phyloP scores from a whole-genome alignment of 2,329 filamentous ascomycete species.

The Fusarium papillatum region DNA sequence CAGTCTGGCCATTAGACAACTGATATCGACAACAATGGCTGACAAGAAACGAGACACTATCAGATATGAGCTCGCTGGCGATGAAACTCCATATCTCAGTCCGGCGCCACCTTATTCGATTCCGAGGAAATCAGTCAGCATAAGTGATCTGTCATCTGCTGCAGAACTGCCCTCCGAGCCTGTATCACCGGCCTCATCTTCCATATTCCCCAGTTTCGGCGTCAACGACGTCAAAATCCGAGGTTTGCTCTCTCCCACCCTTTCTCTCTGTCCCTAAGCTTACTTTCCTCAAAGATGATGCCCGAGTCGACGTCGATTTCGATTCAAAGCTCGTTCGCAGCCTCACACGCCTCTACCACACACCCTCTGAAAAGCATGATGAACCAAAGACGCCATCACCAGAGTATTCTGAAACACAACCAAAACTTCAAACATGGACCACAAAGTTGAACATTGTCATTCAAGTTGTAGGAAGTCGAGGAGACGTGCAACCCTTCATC shows the following conservation, averaged over 20 bases:
- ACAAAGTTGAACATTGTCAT: constrained; percentile 76
- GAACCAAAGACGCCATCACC: background rate
- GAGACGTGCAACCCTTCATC: constrained; percentile 84
- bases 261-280: rapidly evolving
- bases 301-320: constrained; percentile 24
- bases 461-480: constrained; percentile 83
- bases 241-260: background rate
- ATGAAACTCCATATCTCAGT: background rate
- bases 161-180: background rate
- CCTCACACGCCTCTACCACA: constrained; percentile 25
- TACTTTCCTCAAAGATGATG: constrained; percentile 7
- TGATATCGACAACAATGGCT: background rate
- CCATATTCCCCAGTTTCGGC: rapidly evolving
- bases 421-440: background rate
- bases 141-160: background rate
- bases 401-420: background rate
- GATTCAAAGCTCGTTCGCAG: constrained; percentile 25
- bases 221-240: background rate
- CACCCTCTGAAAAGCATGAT: background rate
- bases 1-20: background rate
- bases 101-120: background rate
- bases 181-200: background rate
- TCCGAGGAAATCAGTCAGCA: background rate
- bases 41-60: background rate
- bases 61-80: background rate